Base-by-base conservation (phyloP, 768 basidiomycete genomes). In the Gloeophyllum trabeum region DNA sequence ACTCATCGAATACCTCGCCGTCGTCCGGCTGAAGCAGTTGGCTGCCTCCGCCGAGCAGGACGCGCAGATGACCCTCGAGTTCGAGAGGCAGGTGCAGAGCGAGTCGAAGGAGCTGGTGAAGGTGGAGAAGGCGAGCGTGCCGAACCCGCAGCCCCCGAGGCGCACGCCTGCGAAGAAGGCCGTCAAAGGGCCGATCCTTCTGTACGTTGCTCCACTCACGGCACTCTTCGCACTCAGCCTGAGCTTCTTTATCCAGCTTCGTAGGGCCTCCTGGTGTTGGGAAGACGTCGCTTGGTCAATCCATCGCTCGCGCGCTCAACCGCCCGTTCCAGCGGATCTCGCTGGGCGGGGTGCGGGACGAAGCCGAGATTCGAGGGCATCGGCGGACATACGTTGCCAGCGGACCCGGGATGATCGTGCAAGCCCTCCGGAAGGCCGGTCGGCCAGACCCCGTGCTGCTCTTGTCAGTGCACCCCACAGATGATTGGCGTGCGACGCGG, bases 251-350 rank as follows among this genome's bases (percentile, higher is more conserved):
- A 7, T 37, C 20, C 7, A 32, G 28, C 28, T 32, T 32, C 28
- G 28, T 21, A 7, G 36, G 36, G 7, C 91, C 92, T 6, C 91
- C 92, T 0, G 91, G 91, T 2, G 84, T 81, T 0, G 91, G 89
- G 24, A 93, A 94, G 62, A 96, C 91, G 0, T 90, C 87, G 1
- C 76, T 97, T 2, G 92, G 92, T 0, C 82, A 85, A 50, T 89
- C 85, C 0, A 75, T 97, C 22, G 92, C 92, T 3, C 79, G 78
- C 32, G 82, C 89, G 0, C 70, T 96, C 6, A 70, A 73, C 20
- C 66, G 91, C 35, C 89, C 90, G 2, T 96, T 94, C 71, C 84
- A 94, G 51, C 78, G 92, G 7, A 92, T 96, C 48, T 83, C 88
- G 1, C 71, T 96, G 0, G 92, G 92, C 7, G 92, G 93, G 23